phyloP scores from a whole-genome alignment of 139 green algal genomes.

The Pleodorina starrii region DNA sequence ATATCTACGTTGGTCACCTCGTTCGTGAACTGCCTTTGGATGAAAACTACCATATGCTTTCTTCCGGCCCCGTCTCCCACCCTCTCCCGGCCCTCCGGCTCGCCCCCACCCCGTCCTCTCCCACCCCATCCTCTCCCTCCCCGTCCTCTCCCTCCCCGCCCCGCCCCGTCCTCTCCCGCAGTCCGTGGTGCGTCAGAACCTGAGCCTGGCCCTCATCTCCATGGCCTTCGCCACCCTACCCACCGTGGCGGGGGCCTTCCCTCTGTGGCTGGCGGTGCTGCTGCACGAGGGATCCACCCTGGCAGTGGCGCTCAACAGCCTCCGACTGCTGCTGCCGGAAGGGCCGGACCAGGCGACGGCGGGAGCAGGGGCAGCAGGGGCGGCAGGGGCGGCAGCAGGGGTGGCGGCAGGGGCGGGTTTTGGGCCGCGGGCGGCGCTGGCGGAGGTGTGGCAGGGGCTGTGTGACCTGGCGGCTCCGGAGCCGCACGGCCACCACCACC shows the following conservation, averaged over 20 bases:
- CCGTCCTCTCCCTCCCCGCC: background rate
- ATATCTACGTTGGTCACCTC: no score
- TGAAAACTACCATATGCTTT: no score
- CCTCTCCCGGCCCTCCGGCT: no score
- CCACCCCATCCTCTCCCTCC: no score
- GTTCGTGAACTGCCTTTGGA: no score
- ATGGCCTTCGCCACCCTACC: constrained; percentile 82
- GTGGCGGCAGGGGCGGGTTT: background rate
- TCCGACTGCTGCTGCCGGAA: constrained; percentile 70
- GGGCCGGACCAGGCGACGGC: background rate
- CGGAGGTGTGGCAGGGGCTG: constrained; percentile 11
- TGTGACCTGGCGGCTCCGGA: constrained; percentile 32
- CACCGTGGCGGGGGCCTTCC: constrained; percentile 85
- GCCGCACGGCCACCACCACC: constrained; percentile 45
- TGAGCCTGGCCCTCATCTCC: constrained; percentile 81
- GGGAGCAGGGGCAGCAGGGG: background rate
- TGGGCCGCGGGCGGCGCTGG: background rate
- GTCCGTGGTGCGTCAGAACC: constrained; percentile 70
- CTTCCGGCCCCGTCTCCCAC: no score
- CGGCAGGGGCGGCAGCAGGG: background rate
- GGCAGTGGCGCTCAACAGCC: constrained; percentile 90
- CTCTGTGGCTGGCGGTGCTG: constrained; percentile 90
- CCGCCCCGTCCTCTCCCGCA: background rate
- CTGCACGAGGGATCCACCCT: constrained; percentile 94
- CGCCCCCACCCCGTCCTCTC: no score